phyloP scores from a whole-genome alignment of 805 yeast species.

The Saccharomycopsis guyanensis region DNA sequence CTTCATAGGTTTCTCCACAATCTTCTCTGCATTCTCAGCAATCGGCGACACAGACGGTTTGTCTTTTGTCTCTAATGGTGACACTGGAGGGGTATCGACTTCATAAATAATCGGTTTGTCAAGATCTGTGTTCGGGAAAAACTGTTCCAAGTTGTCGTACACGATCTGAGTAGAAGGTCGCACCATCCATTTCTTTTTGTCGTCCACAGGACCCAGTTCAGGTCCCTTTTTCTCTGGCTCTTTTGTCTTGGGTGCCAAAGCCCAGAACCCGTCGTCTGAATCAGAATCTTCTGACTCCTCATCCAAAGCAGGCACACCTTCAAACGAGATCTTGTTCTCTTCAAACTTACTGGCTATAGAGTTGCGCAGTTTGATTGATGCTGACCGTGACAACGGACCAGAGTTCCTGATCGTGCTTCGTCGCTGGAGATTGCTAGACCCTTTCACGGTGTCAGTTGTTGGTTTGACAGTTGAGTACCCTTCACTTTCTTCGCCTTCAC shows the following conservation, averaged over 20 bases:
- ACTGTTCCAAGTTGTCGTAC: slow-evolving; percentile 82
- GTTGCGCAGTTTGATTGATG: slow-evolving; percentile 27
- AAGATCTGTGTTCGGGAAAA: slow-evolving; percentile 86
- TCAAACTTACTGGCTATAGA: slow-evolving; percentile 49
- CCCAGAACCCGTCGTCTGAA: slow-evolving; percentile 54
- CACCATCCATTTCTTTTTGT: slow-evolving; percentile 46
- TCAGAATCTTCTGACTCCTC: slow-evolving; percentile 28
- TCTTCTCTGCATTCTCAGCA: slow-evolving; percentile 8
- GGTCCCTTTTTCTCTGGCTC: not conserved
- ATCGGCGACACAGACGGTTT: slow-evolving; percentile 18
- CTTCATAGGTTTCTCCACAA: too few species aligned
- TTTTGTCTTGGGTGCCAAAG: slow-evolving; percentile 35
- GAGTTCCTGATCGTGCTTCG: slow-evolving; percentile 1
- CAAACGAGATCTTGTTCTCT: slow-evolving; percentile 69
- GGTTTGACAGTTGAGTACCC: not conserved
- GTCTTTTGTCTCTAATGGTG: slow-evolving; percentile 33
- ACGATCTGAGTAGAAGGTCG: slow-evolving; percentile 95
- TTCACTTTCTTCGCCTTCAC: not conserved
- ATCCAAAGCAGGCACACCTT: slow-evolving; percentile 54
- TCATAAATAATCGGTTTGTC: slow-evolving; percentile 86
- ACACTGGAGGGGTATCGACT: slow-evolving; percentile 51
- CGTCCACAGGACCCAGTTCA: not conserved
- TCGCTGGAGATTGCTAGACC: slow-evolving; percentile 7
- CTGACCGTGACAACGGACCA: not conserved
- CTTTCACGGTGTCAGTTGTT: slow-evolving; percentile 1